These are phyloP conservation scores for Sanghuangporus weigelae DNA, from an alignment of 1,284 basidiomycete genomes.

Conservation along the genomic window DNA sequence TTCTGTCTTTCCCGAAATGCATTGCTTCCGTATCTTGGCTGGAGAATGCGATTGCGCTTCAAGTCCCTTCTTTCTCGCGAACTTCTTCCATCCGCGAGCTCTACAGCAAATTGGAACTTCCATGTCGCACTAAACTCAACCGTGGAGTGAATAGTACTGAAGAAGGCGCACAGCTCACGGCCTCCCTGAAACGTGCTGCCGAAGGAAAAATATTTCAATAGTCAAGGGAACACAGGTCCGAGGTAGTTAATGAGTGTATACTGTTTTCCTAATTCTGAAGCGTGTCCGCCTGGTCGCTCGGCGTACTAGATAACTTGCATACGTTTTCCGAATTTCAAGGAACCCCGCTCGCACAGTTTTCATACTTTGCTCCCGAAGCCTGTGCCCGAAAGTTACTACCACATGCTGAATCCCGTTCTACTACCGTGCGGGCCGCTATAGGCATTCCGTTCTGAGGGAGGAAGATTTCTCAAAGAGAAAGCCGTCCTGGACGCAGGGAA, in stretches of 20 bases:
- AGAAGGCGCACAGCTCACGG: not conserved
- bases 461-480: not conserved
- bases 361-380: not conserved
- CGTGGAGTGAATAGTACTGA: not conserved
- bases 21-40: not conserved
- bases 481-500: not conserved
- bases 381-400: not conserved
- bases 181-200: conserved; percentile 8
- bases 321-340: not conserved
- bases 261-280: not conserved
- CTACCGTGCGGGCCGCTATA: not conserved
- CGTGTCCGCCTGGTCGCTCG: conserved; percentile 2
- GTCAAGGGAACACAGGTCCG: not conserved
- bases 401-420: not conserved
- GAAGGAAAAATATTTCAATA: conserved; percentile 1
- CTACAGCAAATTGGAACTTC: not conserved
- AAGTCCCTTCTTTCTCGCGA: not conserved
- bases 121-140: not conserved
- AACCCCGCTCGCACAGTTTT: not conserved
- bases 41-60: not conserved
- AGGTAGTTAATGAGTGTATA: not conserved
- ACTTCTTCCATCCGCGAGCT: not conserved
- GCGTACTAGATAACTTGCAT: not conserved
- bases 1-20: not conserved
- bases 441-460: not conserved